These are phyloP conservation scores for Zymoseptoria crescenta DNA, from an alignment of 2,329 filamentous ascomycete genomes.

Conservation along the genomic window DNA sequence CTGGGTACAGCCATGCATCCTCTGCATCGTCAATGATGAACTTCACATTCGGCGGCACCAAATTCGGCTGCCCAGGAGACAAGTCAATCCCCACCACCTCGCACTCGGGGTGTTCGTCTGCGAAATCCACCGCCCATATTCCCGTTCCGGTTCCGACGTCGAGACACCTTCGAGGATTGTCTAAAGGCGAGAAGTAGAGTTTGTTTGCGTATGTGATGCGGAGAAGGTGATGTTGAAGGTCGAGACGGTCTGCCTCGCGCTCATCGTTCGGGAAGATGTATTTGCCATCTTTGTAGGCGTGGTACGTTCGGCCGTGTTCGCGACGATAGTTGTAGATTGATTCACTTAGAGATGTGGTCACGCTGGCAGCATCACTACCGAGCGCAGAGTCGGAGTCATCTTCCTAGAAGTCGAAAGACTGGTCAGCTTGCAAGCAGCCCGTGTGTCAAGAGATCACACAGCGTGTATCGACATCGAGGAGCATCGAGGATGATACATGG, in stretches of 20 bases:
- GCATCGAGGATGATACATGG: not conserved
- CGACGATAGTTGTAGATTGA: conserved; percentile 32
- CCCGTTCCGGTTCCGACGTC: conserved; percentile 48
- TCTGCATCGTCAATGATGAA: conserved; percentile 58
- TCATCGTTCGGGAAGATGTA: conserved; percentile 38
- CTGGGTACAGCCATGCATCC: conserved; percentile 49
- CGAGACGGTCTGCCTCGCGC: conserved; percentile 31
- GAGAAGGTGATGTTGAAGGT: conserved; percentile 39
- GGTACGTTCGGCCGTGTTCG: conserved; percentile 33
- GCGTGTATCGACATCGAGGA: not conserved
- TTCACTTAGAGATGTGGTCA: conserved; percentile 29
- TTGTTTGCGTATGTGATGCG: conserved; percentile 41
- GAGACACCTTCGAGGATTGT: conserved; percentile 36
- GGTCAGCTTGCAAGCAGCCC: conserved; percentile 3
- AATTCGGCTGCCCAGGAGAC: conserved; percentile 42
- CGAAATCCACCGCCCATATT: conserved; percentile 51
- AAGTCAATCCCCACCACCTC: conserved; percentile 42
- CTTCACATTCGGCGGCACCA: conserved; percentile 52
- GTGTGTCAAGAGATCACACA: not conserved
- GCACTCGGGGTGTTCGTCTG: conserved; percentile 35
- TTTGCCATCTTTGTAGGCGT: conserved; percentile 35
- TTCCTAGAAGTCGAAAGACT: conserved; percentile 14
- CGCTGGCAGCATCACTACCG: conserved; percentile 29
- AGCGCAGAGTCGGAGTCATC: conserved; percentile 29
- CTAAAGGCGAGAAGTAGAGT: conserved; percentile 40